These are phyloP conservation scores for Microbotryum saponariae DNA, from an alignment of 1,284 basidiomycete species.

Conservation along the genomic window DNA sequence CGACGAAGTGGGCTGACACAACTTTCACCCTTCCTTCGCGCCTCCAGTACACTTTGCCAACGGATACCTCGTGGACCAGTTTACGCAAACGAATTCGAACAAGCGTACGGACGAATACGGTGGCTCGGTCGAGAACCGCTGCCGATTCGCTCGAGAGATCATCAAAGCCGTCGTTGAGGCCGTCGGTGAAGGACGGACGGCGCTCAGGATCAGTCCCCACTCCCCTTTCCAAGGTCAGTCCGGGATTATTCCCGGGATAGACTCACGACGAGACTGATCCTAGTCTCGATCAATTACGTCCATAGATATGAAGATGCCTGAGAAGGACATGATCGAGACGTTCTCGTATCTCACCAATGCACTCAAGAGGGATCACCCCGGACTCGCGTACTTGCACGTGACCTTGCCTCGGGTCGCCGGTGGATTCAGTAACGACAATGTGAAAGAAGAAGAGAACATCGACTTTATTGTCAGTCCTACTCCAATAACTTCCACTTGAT, in stretches of 20 bases:
- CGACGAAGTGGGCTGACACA: slow-evolving; percentile 41
- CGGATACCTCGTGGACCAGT: slow-evolving; percentile 54
- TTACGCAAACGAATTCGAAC: slow-evolving; percentile 49
- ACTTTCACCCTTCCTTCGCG: slow-evolving; percentile 44
- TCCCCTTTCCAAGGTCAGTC: slow-evolving; percentile 23
- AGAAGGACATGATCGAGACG: slow-evolving; percentile 37
- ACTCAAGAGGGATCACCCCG: slow-evolving; percentile 45
- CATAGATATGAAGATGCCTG: slow-evolving; percentile 33
- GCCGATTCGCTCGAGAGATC: slow-evolving; percentile 50
- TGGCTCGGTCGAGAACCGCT: slow-evolving; percentile 52
- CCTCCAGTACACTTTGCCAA: slow-evolving; percentile 14
- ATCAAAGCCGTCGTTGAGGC: slow-evolving; percentile 48
- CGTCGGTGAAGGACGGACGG: slow-evolving; percentile 49
- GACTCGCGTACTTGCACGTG: slow-evolving; percentile 28
- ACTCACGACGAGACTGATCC: background rate
- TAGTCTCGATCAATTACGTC: slow-evolving; percentile 46
- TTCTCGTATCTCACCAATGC: slow-evolving; percentile 37
- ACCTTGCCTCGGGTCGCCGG: slow-evolving; percentile 1
- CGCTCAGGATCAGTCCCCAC: slow-evolving; percentile 52
- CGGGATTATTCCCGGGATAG: background rate
- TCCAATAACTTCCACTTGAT: too few relatives aligned
- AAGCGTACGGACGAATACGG: slow-evolving; percentile 56
- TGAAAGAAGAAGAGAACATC: background rate
- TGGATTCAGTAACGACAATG: background rate
- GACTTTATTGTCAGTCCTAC: slow-evolving; percentile 15